These are phyloP conservation scores for Blastobotrys parvus DNA, from an alignment of 805 yeast species.

Conservation along the genomic window DNA sequence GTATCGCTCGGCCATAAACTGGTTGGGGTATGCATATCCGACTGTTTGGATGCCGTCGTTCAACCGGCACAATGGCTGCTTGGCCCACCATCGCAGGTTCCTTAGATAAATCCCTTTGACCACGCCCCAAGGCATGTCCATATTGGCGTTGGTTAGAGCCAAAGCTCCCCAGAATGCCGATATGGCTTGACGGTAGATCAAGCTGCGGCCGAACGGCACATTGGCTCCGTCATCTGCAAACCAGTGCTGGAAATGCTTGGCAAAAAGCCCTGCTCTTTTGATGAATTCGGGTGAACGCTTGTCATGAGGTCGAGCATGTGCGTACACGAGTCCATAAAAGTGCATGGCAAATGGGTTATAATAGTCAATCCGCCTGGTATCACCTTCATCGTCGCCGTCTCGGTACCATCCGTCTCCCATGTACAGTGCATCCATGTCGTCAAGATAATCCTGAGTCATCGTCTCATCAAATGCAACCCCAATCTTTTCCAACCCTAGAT, in stretches of 20 bases:
- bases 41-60: conserved; percentile 17
- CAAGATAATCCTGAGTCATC: conserved; percentile 16
- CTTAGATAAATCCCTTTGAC: conserved; percentile 18
- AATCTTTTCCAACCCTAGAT: conserved; percentile 22
- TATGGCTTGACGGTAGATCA: conserved; percentile 21
- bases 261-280: conserved; percentile 22
- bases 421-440: conserved; percentile 21
- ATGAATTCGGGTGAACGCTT: conserved; percentile 13
- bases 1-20: conserved; percentile 19
- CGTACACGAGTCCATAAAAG: conserved; percentile 24
- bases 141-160: conserved; percentile 13
- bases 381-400: conserved; percentile 19
- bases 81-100: conserved; percentile 21
- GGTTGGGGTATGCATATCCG: conserved; percentile 22
- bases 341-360: conserved; percentile 29
- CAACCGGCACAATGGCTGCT: conserved; percentile 16
- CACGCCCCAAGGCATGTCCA: conserved; percentile 16
- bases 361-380: conserved; percentile 21
- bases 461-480: conserved; percentile 15
- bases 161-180: conserved; percentile 21
- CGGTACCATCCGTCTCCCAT: conserved; percentile 29
- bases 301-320: conserved; percentile 10
- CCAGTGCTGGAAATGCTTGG: conserved; percentile 21
- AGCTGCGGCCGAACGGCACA: conserved; percentile 22
- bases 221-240: conserved; percentile 18